Conservation (phyloP, 257 asterid genomes). For the Anisodus acutangulus region DNA sequence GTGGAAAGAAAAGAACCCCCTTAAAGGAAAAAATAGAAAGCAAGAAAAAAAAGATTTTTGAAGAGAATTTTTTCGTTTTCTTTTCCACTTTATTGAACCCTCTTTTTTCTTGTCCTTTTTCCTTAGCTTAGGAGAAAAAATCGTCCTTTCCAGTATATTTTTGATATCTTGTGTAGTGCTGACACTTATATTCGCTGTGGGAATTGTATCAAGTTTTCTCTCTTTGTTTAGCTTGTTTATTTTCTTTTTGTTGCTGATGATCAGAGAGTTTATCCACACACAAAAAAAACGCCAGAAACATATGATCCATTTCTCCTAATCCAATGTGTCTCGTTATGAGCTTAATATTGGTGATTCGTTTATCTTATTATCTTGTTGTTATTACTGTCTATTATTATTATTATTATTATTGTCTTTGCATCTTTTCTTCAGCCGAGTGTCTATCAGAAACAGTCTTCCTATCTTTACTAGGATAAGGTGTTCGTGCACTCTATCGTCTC, state of each 20-base stretch:
- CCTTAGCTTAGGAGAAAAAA: neutral
- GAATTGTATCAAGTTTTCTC: neutral
- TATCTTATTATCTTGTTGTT: too few relatives aligned
- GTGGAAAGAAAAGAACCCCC: neutral
- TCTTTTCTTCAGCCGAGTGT: too few relatives aligned
- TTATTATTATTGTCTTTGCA: too few relatives aligned
- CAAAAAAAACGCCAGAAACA: too few relatives aligned
- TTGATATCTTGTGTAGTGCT: neutral
- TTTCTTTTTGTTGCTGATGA: neutral
- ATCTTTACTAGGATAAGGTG: too few relatives aligned
- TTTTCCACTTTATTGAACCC: neutral
- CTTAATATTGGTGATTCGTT: too few relatives aligned
- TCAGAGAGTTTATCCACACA: neutral
- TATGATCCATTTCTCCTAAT: neutral
- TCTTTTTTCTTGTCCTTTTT: neutral
- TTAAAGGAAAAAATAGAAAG: neutral
- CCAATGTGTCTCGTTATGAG: neutral
- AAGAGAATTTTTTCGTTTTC: neutral
- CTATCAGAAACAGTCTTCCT: too few relatives aligned
- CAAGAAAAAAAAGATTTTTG: neutral
- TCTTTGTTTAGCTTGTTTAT: neutral
- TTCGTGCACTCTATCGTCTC: too few relatives aligned
- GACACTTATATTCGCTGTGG: neutral
- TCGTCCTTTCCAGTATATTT: neutral
- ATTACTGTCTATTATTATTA: too few relatives aligned